phyloP scores from a whole-genome alignment of 2,329 filamentous ascomycete species.

The Fusarium pseudocircinatum region DNA sequence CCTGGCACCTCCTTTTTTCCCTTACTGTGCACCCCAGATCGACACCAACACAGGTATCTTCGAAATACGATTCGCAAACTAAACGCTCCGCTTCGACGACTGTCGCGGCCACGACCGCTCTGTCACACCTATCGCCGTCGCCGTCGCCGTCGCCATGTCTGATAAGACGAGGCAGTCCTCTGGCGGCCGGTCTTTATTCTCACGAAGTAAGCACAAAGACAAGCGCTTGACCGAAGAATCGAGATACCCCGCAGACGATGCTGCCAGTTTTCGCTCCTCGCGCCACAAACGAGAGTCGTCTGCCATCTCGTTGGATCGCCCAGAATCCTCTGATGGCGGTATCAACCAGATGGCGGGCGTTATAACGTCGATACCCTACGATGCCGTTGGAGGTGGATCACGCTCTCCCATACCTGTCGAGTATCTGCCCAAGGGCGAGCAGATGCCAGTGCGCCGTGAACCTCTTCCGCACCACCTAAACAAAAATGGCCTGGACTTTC shows the following conservation, averaged over 20 bases:
- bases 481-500: conserved; percentile 80
- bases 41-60: conserved; percentile 19
- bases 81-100: conserved; percentile 22
- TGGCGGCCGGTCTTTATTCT: conserved; percentile 82
- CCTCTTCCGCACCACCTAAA: conserved; percentile 85
- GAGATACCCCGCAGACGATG: conserved; percentile 68
- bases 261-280: conserved; percentile 72
- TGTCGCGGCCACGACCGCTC: conserved; percentile 36
- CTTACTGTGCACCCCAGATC: conserved; percentile 5
- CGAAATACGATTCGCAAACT: conserved; percentile 32
- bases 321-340: conserved; percentile 70
- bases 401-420: conserved; percentile 78
- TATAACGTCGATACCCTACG: conserved; percentile 89
- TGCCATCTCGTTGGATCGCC: conserved; percentile 74
- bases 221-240: conserved; percentile 70
- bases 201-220: conserved; percentile 83
- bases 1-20: conserved; percentile 15
- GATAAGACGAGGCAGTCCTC: conserved; percentile 87
- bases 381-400: conserved; percentile 71
- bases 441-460: conserved; percentile 71
- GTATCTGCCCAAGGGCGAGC: conserved; percentile 74
- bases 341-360: conserved; percentile 82
- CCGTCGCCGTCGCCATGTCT: conserved; percentile 60
- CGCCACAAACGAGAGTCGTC: conserved; percentile 80
- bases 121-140: conserved; percentile 21